phyloP scores from a whole-genome alignment of 2,329 filamentous ascomycete genomes.

The Colletotrichum limetticola region DNA sequence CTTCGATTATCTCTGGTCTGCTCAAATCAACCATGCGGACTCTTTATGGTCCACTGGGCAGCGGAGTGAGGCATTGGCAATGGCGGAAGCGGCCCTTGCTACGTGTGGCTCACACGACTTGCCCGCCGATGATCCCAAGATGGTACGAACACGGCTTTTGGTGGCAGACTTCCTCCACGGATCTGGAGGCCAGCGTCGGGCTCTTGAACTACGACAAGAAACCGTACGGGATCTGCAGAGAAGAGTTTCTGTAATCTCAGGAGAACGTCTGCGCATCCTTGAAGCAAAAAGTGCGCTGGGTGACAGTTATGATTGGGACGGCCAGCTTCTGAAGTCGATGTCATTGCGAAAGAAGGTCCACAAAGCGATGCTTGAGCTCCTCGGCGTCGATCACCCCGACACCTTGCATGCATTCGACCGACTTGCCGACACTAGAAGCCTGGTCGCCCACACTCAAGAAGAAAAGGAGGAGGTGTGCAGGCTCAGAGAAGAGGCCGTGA shows the following conservation, averaged over 20 bases:
- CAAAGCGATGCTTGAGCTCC: not conserved
- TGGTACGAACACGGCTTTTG: not conserved
- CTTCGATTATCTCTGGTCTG: not conserved
- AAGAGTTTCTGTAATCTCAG: not conserved
- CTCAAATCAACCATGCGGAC: constrained; percentile 3
- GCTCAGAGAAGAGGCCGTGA: not conserved
- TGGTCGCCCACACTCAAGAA: not conserved
- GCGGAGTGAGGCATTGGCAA: not conserved
- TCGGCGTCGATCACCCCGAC: not conserved
- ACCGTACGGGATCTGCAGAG: not conserved
- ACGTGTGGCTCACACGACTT: not conserved
- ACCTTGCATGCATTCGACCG: not conserved
- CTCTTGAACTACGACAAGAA: not conserved
- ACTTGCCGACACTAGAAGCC: not conserved
- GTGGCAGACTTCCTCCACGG: constrained; percentile 10
- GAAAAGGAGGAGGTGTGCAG: not conserved
- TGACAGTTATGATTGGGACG: constrained; percentile 5
- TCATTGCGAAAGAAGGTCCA: not conserved
- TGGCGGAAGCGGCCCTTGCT: not conserved
- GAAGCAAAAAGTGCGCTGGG: not conserved
- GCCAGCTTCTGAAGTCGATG: not conserved
- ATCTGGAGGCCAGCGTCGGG: not conserved
- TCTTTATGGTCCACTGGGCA: not conserved
- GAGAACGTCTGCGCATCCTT: not conserved
- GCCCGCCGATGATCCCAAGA: not conserved